These are phyloP conservation scores for Guyanaporus albipodus DNA, from an alignment of 768 basidiomycete genomes.

Conservation along the genomic window DNA sequence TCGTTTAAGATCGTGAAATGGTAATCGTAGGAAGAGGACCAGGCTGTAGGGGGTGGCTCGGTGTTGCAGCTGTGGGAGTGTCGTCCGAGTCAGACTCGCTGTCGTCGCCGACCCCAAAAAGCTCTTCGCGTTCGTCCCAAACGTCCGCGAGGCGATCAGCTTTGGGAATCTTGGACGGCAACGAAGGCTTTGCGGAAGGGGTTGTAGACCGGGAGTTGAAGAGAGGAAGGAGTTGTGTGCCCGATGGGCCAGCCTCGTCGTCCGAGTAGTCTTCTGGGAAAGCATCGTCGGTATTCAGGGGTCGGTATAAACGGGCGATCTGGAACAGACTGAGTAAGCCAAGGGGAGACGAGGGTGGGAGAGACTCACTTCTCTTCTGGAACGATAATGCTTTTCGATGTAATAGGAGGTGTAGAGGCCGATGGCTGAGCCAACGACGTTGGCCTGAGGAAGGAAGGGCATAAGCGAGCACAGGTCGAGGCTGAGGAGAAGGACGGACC, in stretches of 20 bases:
- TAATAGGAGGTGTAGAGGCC: slow-evolving; percentile 66
- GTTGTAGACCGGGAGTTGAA: slow-evolving; percentile 22
- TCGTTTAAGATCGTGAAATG: slow-evolving; percentile 23
- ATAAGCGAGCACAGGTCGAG: slow-evolving; percentile 8
- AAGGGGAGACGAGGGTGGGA: background rate
- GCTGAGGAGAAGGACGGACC: slow-evolving; percentile 39
- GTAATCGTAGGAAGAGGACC: slow-evolving; percentile 27
- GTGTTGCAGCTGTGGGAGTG: slow-evolving; percentile 7
- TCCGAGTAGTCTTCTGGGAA: slow-evolving; percentile 44
- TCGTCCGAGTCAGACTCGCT: slow-evolving; percentile 62
- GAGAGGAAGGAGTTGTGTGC: slow-evolving; percentile 60
- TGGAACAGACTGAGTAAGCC: slow-evolving; percentile 24
- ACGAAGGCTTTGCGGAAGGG: slow-evolving; percentile 17
- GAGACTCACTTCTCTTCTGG: slow-evolving; percentile 63
- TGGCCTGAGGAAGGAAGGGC: slow-evolving; percentile 51
- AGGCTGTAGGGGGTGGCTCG: slow-evolving; percentile 3
- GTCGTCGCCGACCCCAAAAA: slow-evolving; percentile 65
- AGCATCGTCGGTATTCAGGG: slow-evolving; percentile 49
- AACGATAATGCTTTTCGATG: slow-evolving; percentile 72
- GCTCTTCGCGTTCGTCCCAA: slow-evolving; percentile 77
- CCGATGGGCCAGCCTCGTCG: slow-evolving; percentile 42
- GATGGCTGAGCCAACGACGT: slow-evolving; percentile 65
- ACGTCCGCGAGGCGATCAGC: slow-evolving; percentile 50
- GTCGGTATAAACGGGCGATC: slow-evolving; percentile 78
- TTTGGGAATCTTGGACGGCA: slow-evolving; percentile 25